Evolutionary conservation across 306 rosid genomes (phyloP).

Genomic region (Cicer pinnatifidum): DNA sequence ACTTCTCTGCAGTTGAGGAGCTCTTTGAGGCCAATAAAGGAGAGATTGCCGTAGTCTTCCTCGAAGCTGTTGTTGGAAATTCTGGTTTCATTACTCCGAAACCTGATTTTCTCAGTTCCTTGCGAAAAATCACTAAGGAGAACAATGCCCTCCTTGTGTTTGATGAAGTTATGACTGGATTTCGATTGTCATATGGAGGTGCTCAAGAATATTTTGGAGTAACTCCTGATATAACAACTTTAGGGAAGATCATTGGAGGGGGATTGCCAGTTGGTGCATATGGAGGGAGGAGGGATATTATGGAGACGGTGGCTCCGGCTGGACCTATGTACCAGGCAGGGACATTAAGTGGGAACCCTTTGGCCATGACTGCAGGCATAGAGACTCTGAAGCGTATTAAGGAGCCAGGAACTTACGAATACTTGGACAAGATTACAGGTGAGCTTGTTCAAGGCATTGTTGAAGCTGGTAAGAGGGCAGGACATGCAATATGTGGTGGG

Average conservation of each 20-base stretch:
- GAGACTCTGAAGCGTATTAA: slow-evolving; percentile 80
- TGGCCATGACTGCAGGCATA: slow-evolving; percentile 98
- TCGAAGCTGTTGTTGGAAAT: slow-evolving; percentile 96
- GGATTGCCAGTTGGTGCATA: slow-evolving; percentile 96
- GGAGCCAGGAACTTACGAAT: slow-evolving; percentile 78
- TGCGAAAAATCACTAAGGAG: slow-evolving; percentile 75
- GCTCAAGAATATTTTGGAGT: slow-evolving; percentile 90
- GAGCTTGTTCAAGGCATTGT: slow-evolving; percentile 79
- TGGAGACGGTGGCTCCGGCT: slow-evolving; percentile 97
- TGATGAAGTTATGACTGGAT: slow-evolving; percentile 97
- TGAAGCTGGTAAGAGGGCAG: slow-evolving; percentile 82
- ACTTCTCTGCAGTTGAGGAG: slow-evolving; percentile 67
- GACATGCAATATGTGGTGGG: slow-evolving; percentile 92
- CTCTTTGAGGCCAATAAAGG: slow-evolving; percentile 70
- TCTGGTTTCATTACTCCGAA: slow-evolving; percentile 81
- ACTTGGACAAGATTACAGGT: slow-evolving; percentile 73
- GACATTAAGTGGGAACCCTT: slow-evolving; percentile 91
- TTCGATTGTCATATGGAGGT: slow-evolving; percentile 93
- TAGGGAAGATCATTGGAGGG: slow-evolving; percentile 96
- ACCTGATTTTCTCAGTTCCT: slow-evolving; percentile 66
- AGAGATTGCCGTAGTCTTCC: slow-evolving; percentile 77
- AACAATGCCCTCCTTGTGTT: slow-evolving; percentile 73
- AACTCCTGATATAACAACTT: slow-evolving; percentile 81
- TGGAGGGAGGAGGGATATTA: slow-evolving; percentile 91
- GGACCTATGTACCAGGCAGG: slow-evolving; percentile 99